Base-by-base conservation (phyloP, 257 asterid genomes). In the Verbena officinalis region DNA sequence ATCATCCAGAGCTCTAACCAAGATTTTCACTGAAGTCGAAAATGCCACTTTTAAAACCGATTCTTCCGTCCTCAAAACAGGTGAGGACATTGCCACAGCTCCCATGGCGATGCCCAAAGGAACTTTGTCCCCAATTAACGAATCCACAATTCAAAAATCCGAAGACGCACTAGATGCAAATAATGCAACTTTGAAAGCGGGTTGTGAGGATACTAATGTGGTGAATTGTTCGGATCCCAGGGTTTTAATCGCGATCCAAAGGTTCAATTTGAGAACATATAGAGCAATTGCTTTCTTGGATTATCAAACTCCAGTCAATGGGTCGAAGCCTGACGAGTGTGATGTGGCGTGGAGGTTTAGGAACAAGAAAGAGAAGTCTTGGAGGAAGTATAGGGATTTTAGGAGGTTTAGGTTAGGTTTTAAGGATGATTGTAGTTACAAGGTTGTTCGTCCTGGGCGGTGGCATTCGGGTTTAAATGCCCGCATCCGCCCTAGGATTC, bases 271-370 rank as follows among this genome's bases (percentile, higher is more conserved):
- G 79, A 84, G 78, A 85, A 20, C 70, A 3, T 94, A 80, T n/a
- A 90, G 68, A 81, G 89, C 91, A 11, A 79, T 94, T 24, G 78
- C 75, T 0, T 77, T 90, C 57, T 63, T 94, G 78, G 95, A 83
- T 60, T 94, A 94, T 75, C 95, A 78, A 66, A 53, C 73, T n/a
- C 97, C 97, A 0, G 95, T 86, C 11, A 83, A 80, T 49, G 99
- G 99, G 33, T 90, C 96, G 1, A 72, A 70, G 48, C 80, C 82
- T 4, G 84, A 76, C 51, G 97, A 94, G 59, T 90, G 99, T 83
- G 99, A 94, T 65, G 98, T 92, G 68, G 81, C 87, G 0, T 92
- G 98, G 98, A 81, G 98, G 82, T 92, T 84, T 71, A 84, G 96
- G 75, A 89, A 92, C 68, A 89, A 77, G 67, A 86, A 78, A 64